These are phyloP conservation scores for Leccinum longicurvipes DNA, from an alignment of 768 basidiomycete genomes.

Conservation along the genomic window DNA sequence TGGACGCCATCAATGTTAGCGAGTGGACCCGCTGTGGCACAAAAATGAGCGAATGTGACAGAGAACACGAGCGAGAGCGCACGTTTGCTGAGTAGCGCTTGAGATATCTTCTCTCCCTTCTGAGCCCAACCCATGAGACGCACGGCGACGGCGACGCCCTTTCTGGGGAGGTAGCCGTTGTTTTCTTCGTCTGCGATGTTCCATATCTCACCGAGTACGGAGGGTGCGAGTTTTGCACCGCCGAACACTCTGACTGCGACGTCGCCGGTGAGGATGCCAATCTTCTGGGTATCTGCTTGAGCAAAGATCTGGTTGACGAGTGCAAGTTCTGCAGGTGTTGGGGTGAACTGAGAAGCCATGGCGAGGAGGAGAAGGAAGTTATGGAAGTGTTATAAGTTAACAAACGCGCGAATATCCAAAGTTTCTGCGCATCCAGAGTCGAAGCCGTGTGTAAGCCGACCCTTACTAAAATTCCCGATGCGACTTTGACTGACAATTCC, in stretches of 20 bases:
- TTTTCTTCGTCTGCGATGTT: constrained; percentile 88
- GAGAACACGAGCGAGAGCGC: constrained; percentile 29
- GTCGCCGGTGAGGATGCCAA: constrained; percentile 86
- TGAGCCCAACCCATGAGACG: constrained; percentile 93
- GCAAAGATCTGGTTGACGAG: constrained; percentile 73
- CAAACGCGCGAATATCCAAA: background rate
- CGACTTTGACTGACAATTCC: background rate
- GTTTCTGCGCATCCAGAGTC: constrained; percentile 14
- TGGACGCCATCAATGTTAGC: constrained; percentile 73
- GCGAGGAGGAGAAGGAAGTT: constrained; percentile 1
- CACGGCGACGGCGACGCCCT: constrained; percentile 84
- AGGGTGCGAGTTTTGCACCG: constrained; percentile 75
- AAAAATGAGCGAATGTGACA: constrained; percentile 11
- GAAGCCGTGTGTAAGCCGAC: constrained; percentile 4
- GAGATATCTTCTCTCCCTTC: constrained; percentile 67
- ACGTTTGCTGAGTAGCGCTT: constrained; percentile 70
- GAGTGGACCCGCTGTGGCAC: constrained; percentile 69
- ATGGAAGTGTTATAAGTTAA: constrained; percentile 22
- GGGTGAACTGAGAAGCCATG: constrained; percentile 44
- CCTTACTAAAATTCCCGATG: background rate
- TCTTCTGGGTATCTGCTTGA: constrained; percentile 71
- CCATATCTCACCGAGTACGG: constrained; percentile 91
- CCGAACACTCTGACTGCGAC: constrained; percentile 84
- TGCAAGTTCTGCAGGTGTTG: constrained; percentile 47
- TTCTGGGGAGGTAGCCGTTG: constrained; percentile 87